Evolutionary conservation across 179 eudicot genomes (phyloP), one percentile per base, ranked within the genome.

Genomic region (Gypsophila paniculata): DNA sequence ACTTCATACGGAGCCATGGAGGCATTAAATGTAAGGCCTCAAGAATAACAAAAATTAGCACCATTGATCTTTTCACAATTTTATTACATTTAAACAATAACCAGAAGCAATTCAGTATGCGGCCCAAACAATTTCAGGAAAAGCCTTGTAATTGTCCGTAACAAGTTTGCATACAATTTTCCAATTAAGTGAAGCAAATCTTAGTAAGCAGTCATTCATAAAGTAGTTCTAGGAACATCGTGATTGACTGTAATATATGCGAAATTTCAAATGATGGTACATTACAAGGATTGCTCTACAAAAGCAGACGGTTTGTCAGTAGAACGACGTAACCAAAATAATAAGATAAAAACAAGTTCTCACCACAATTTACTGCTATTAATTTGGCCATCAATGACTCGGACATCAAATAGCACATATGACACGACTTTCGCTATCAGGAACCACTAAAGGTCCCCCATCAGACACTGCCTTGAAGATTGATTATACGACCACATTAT

Each of bases 391-490:
- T 38, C 26, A 64, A 64, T 57, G 61, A 61, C 14, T 25, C 46
- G 15, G 19, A 29, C 9, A 36, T 14, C 46, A 29, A 34, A 13
- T 13, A 25, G 23, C 52, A 73, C 6, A 34, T 17, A 8, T 9
- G 34, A 26, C 49, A 23, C 21, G 22, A 26, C 23, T 12, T 26
- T 29, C 8, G n/a, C 38, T 72, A n/a, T 25, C 55, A 25, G 48
- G 6, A 39, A 72, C 60, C 60, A 55, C 23, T 34, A 65, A 10
- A 44, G n/a, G 59, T 53, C 18, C 72, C 70, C 70, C 14, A 49
- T 19, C 19, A 70, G 25, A 19, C 73, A 75, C 57, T 29, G 18
- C 34, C 55, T 39, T 38, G 65, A 65, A 65, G 46, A 70, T 9
- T 36, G 7, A 25, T 29, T 53, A 22, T 57, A 42, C 13, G 29